Evolutionary conservation across 345 rosid genomes (phyloP).

Genomic region (Eutrema heterophyllum): DNA sequence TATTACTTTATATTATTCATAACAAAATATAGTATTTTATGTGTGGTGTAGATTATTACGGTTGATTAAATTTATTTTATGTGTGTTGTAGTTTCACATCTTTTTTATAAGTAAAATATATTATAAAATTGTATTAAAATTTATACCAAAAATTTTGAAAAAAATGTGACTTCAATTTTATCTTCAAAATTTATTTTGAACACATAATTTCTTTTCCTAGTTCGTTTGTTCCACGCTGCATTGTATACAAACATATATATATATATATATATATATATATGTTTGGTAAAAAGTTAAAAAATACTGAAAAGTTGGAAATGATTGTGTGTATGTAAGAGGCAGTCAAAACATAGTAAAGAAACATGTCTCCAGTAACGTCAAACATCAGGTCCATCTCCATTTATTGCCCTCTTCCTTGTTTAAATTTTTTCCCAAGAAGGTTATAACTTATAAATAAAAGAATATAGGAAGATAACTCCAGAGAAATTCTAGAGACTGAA

Average conservation of each 20-base stretch:
- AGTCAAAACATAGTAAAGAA: conserved; percentile 25
- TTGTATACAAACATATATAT: background rate
- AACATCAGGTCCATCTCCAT: conserved; percentile 26
- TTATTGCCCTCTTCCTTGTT: conserved; percentile 3
- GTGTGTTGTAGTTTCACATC: background rate
- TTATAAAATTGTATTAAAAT: no score
- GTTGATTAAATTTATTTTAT: background rate
- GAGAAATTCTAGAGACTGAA: background rate
- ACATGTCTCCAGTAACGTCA: conserved; percentile 28
- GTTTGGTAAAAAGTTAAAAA: conserved; percentile 23
- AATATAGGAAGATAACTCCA: conserved; percentile 16
- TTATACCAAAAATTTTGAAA: no score
- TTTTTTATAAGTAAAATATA: no score
- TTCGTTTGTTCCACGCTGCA: background rate
- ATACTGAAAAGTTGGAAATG: conserved; percentile 15
- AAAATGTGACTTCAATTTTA: background rate
- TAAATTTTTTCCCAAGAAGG: conserved; percentile 1
- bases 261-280: background rate
- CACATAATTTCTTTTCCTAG: background rate
- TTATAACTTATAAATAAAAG: background rate
- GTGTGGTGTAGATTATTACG: background rate
- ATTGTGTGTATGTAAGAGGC: conserved; percentile 13
- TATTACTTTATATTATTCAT: background rate
- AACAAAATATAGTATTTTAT: background rate
- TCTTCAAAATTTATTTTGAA: no score